These are phyloP conservation scores for Phyllosticta capitalensis DNA, from an alignment of 2,329 filamentous ascomycete genomes.

Conservation along the genomic window DNA sequence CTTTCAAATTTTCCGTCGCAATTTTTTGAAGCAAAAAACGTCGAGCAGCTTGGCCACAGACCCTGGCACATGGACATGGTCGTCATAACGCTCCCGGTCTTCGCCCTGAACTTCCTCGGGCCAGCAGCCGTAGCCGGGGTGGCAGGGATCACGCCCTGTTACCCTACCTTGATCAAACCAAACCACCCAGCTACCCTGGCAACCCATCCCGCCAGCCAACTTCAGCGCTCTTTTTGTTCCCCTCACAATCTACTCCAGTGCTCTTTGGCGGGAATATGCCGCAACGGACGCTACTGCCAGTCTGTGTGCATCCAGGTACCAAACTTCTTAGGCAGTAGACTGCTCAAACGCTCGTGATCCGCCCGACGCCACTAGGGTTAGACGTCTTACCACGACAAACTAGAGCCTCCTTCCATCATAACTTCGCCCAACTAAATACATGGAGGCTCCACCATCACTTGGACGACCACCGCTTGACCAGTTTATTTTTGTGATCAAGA, in stretches of 20 bases:
- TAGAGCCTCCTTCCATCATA: not conserved
- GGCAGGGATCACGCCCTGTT: not conserved
- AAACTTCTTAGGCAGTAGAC: not conserved
- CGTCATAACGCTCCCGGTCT: not conserved
- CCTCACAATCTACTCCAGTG: no score
- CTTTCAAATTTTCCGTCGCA: not conserved
- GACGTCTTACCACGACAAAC: not conserved
- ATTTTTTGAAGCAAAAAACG: not conserved
- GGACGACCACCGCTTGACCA: not conserved
- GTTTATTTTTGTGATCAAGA: not conserved
- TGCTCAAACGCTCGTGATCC: not conserved
- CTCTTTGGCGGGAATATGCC: no score
- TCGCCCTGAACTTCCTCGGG: not conserved
- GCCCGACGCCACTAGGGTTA: not conserved
- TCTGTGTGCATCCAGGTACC: no score
- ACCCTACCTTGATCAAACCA: not conserved
- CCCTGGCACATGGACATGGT: not conserved
- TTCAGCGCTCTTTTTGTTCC: no score
- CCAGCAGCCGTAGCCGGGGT: not conserved
- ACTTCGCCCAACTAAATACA: not conserved
- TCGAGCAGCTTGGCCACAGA: not conserved
- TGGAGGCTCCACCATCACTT: not conserved
- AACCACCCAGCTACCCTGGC: no score
- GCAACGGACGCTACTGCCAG: no score
- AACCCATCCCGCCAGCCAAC: no score